Base-by-base conservation (phyloP, 2,329 filamentous ascomycete species). In the Penicillium hordei region DNA sequence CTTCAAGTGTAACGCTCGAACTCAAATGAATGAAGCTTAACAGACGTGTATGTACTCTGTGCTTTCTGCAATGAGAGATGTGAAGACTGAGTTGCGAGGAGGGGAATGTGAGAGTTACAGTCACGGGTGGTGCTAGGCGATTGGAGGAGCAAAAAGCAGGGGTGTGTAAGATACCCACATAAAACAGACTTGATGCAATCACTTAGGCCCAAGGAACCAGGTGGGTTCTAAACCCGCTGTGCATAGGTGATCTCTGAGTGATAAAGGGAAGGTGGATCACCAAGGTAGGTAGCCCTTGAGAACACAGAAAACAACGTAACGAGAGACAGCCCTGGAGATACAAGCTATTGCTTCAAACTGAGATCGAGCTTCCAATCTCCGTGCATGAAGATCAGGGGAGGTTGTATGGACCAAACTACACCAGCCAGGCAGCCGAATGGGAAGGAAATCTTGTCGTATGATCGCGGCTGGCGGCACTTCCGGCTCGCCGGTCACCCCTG, bases 391-490 rank as follows among this genome's bases (percentile, higher is more conserved):
- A 57, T 57, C 48, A 36, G 40, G 49, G 49, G 43, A 43, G 34
- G 23, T 39, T 45, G 40, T 48, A 53, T 57, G 40, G 48, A 21
- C 23, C 21, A 12, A 21, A 48, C 48, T 52, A 15, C 17, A 25
- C 17, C 23, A 46, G 34, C 36, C 13, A 49, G 54, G 31, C 49
- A 36, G 46, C 42, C 48, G 17, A 43, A 54, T 40, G 34, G 25
- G 55, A 29, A 38, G 43, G n/a, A 48, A 52, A 17, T 55, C 57
- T 51, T 21, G 55, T 59, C 67, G 69, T 70, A 72, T 72, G 69
- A 72, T 71, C 70, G 64, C 69, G 69, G 70, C 63, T 65, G 48
- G 44, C 52, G 55, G 62, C 57, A 48, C 56, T 70, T 71, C 69
- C 69, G 69, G 64, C 65, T 56, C 43, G 27, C 29, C 46, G 49